Evolutionary conservation across 257 asterid species (phyloP).

Genomic region (Lycium barbarum): DNA sequence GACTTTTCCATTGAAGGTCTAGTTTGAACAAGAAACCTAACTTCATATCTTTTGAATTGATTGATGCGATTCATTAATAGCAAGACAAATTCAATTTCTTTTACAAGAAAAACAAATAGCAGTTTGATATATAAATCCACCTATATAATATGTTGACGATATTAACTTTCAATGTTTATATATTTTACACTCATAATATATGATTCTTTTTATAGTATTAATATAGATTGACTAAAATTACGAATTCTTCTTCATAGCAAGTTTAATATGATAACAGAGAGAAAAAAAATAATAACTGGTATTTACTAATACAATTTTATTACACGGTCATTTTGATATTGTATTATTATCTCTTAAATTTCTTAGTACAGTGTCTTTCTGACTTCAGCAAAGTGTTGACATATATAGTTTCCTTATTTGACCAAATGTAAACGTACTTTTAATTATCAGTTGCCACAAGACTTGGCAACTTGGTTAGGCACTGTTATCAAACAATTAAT

Average conservation of each 20-base stretch:
- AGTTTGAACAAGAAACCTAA: background rate
- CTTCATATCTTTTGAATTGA: background rate
- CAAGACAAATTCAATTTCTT: background rate
- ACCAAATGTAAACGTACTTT: background rate
- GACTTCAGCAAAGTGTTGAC: background rate
- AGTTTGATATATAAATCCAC: too few species aligned
- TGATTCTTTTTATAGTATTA: too few species aligned
- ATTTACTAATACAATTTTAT: too few species aligned
- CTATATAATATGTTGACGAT: background rate
- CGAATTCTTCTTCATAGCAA: too few species aligned
- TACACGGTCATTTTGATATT: too few species aligned
- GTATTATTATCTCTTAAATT: background rate
- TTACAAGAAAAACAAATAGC: too few species aligned
- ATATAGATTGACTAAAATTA: too few species aligned
- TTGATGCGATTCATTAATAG: too few species aligned
- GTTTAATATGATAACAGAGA: too few species aligned
- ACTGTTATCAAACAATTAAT: background rate
- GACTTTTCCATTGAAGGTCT: background rate
- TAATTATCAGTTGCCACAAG: slow-evolving; percentile 1
- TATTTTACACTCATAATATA: too few species aligned
- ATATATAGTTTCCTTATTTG: background rate
- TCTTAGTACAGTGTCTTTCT: background rate
- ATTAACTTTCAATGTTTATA: background rate
- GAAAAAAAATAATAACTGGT: too few species aligned
- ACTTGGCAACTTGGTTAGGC: background rate